Base-by-base conservation (phyloP, 805 yeast species). In the Suhomyces xylopsoci region DNA sequence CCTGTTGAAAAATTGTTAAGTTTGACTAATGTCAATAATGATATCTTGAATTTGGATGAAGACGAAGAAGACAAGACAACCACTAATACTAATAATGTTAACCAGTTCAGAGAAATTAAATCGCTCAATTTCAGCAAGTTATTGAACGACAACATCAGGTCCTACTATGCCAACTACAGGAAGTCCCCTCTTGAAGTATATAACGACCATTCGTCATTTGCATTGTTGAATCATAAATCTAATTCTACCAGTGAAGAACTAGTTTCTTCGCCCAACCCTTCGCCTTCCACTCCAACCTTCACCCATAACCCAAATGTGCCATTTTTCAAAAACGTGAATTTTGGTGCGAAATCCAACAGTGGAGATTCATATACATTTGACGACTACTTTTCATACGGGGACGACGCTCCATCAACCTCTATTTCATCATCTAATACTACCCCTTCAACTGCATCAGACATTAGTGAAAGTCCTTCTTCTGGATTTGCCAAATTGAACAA, bases 1-100 rank as follows among this genome's bases (percentile, higher is more conserved):
- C 79, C 79, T 5, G 77, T 75, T 49, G 77, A 74, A 57, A 73
- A 66, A 54, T 64, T 75, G 34, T 62, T 74, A 48, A 68, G 74
- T 51, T 67, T 72, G 50, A 64, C 74, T 9, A 68, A 61, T 49
- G 52, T 60, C 24, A 63, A 69, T 51, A 62, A 58, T 36, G 77
- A 71, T 54, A 65, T 70, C 40, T 62, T 71, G 49, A 62, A 62
- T 44, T 56, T 66, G 51, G 71, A 65, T 50, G 60, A 53, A 9
- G 52, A 48, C 7, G 38, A 17, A 20, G 32, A 45, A 4, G 49
- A 36, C 45, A 12, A 25, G 9, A 9, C 22, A 15, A 34, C 4
- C 32, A 25, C 41, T n/a, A 26, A 30, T 9, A 26, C 9, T 17
- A 25, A 7, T 25, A 36, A 25, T 14, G 22, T 41, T 34, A 48